These are phyloP conservation scores for Candida boidinii DNA, from an alignment of 805 yeast species.

Conservation along the genomic window DNA sequence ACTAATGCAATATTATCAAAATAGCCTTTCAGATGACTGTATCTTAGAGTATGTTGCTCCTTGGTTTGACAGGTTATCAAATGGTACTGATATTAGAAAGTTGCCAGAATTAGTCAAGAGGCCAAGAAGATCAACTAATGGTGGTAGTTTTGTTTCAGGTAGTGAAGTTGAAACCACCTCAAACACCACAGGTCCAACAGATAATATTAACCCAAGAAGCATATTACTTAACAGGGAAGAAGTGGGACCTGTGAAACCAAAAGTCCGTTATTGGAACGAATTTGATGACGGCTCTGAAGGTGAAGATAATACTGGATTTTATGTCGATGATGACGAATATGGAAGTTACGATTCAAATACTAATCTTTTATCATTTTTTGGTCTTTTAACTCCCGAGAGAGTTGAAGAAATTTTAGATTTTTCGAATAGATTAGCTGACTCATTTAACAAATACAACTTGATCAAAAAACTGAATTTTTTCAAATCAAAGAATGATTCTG, in stretches of 20 bases:
- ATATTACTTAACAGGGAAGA: slow-evolving; percentile 4
- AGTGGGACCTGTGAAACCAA: slow-evolving; percentile 6
- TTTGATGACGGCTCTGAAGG: slow-evolving; percentile 50
- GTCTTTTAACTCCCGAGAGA: slow-evolving; percentile 13
- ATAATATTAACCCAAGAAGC: no score
- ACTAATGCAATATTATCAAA: slow-evolving; percentile 14
- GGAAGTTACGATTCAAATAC: no score
- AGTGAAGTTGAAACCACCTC: background rate
- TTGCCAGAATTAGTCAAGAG: slow-evolving; percentile 22
- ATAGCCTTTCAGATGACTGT: slow-evolving; percentile 11
- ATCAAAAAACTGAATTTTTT: no score
- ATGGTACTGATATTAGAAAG: slow-evolving; percentile 32
- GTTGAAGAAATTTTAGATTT: slow-evolving; percentile 15
- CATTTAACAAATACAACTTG: background rate
- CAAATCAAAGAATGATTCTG: no score
- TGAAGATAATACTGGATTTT: slow-evolving; percentile 27
- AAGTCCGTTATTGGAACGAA: slow-evolving; percentile 60
- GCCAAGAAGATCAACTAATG: background rate
- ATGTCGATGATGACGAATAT: slow-evolving; percentile 21
- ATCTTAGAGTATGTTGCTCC: slow-evolving; percentile 21
- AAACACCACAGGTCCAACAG: slow-evolving; percentile 11
- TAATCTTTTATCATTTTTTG: no score
- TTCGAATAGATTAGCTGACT: slow-evolving; percentile 13
- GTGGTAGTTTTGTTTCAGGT: background rate
- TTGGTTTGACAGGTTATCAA: slow-evolving; percentile 21